phyloP scores from a whole-genome alignment of 83 land plant genomes.

The Diphasiastrum complanatum region DNA sequence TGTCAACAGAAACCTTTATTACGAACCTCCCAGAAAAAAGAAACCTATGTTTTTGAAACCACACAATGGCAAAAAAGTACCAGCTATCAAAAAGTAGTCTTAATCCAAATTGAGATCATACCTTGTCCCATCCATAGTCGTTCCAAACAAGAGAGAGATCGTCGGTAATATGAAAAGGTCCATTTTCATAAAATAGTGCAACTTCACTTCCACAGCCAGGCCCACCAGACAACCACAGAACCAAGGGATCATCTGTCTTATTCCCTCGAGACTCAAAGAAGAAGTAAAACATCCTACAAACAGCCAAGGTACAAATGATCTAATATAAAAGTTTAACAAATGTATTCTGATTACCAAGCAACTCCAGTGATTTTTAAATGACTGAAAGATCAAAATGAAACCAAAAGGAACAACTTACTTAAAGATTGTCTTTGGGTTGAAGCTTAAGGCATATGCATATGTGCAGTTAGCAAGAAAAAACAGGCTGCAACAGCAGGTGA shows the following conservation, averaged over 20 bases:
- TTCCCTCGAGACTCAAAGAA: conserved; percentile 84
- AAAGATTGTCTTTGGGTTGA: not conserved
- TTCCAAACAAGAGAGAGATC: conserved; percentile 83
- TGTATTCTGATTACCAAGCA: not conserved
- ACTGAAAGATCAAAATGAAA: not conserved
- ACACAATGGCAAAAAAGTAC: not conserved
- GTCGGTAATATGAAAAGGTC: conserved; percentile 74
- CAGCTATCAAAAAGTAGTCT: not conserved
- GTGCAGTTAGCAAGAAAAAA: no score
- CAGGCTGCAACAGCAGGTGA: no score
- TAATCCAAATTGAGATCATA: conserved; percentile 18
- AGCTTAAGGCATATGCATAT: not conserved
- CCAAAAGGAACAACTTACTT: not conserved
- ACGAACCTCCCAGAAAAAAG: no score
- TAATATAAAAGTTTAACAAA: not conserved
- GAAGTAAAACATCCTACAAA: conserved; percentile 87
- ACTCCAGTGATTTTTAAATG: not conserved
- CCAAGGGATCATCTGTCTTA: conserved; percentile 67
- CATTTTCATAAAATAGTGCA: conserved; percentile 96
- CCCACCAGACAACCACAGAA: conserved; percentile 95
- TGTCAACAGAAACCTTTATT: no score
- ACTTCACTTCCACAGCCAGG: conserved; percentile 97
- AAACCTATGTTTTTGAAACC: no score
- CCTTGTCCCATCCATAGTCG: conserved; percentile 98
- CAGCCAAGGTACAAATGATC: conserved; percentile 4